Evolutionary conservation across 73 alveolate species (phyloP).

Genomic region (Blepharisma japonicum): DNA sequence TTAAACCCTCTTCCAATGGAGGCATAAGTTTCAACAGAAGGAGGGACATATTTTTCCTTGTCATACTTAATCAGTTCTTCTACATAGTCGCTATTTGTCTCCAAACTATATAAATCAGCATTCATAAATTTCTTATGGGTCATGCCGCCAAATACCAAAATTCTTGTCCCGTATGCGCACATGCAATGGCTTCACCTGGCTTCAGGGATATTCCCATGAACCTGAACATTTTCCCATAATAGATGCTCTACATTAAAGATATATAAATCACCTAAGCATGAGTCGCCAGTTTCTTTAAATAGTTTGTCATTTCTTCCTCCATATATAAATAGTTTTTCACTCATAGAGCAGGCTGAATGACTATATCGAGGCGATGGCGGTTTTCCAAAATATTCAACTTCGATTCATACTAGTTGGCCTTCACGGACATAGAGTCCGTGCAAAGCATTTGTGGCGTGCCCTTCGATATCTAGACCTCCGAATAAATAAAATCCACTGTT

Average conservation of each 20-base stretch:
- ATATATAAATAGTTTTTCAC: not conserved
- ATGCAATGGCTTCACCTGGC: constrained; percentile 32
- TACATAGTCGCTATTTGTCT: not conserved
- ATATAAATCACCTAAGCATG: constrained; percentile 22
- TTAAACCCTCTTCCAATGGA: no score
- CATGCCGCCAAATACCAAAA: constrained; percentile 27
- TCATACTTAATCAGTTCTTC: no score
- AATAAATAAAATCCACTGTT: constrained; percentile 13
- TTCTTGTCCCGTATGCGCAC: not conserved
- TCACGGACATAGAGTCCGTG: constrained; percentile 9
- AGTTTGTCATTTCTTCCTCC: constrained; percentile 41
- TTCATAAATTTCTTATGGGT: not conserved
- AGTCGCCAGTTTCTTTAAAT: constrained; percentile 8
- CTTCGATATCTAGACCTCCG: not conserved
- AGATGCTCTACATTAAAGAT: constrained; percentile 3
- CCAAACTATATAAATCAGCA: constrained; percentile 13
- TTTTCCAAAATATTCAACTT: constrained; percentile 29
- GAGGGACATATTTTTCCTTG: no score
- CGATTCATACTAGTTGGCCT: not conserved
- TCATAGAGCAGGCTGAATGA: constrained; percentile 51
- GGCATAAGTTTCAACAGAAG: no score
- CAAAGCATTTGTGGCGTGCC: not conserved
- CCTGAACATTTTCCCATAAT: constrained; percentile 25
- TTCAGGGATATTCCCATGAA: constrained; percentile 18
- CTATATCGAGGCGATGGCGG: constrained; percentile 59